A percentile compares a stretch with the other conserved stretches of the same genome.
phyloP scores from a whole-genome alignment of 176 grass and related monocot species.

The Oryza glumipatula region DNA sequence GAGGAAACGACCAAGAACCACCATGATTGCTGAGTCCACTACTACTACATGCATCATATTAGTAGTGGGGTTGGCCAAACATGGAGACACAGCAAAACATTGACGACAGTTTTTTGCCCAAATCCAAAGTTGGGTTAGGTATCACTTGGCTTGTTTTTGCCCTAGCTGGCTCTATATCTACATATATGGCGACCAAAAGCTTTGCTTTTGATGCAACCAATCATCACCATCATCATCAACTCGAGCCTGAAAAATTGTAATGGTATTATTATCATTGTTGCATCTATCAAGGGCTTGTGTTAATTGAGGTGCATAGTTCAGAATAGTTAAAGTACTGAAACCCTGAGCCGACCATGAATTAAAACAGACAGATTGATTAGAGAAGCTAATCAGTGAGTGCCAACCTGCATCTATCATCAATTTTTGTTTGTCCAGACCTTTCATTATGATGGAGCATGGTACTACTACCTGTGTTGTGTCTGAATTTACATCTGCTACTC shows the following conservation, averaged over 20 bases:
- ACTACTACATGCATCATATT: not conserved
- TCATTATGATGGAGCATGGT: not conserved
- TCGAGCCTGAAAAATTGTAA: not conserved
- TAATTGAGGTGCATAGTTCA: not conserved
- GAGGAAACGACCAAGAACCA: not conserved
- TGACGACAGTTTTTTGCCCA: conserved; percentile 6
- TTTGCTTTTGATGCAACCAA: conserved; percentile 7
- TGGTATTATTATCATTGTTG: not conserved
- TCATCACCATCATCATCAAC: conserved; percentile 32
- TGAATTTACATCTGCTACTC: not conserved
- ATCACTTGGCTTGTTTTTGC: conserved; percentile 6
- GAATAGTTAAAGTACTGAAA: not conserved
- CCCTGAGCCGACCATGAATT: not conserved
- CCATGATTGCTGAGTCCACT: conserved; percentile 34
- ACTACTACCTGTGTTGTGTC: too few relatives aligned
- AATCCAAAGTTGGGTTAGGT: conserved; percentile 43
- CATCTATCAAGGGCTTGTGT: not conserved
- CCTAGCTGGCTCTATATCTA: not conserved
- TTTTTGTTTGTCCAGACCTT: not conserved
- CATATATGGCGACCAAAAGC: not conserved
- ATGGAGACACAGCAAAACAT: not conserved
- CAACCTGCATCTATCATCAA: conserved; percentile 7
- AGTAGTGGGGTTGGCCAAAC: conserved; percentile 30
- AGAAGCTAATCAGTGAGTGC: not conserved
- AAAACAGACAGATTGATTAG: conserved; percentile 5